Evolutionary conservation across 78 protist genomes (phyloP), one percentile per base, ranked within the genome.

Genomic region (Parvularia atlantis): DNA sequence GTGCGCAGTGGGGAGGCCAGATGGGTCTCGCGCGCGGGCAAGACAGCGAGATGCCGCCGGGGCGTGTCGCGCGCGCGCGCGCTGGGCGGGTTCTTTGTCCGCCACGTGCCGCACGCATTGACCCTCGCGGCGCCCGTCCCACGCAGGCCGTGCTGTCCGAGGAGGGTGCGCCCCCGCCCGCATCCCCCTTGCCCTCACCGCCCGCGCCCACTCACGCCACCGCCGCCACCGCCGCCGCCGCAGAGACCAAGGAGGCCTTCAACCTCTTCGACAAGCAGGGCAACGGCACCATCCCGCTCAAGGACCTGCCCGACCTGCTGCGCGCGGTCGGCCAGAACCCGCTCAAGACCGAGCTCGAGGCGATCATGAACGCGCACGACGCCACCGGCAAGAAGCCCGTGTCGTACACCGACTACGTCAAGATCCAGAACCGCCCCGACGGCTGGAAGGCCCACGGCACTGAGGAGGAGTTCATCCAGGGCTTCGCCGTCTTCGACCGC

Each of bases 261-360:
- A 52, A 50, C 59, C 57, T 81, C 57, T 78, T 70, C 44, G 91
- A 86, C 73, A 81, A 78, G 73, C 71, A 71, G 61, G 83, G 83
- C 31, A 85, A 86, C 69, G 87, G 80, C 62, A 83, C 77, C 41
- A 77, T 87, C 39, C 26, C 57, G 66, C 46, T 65, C 36, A 62
- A 56, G 13, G 92, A 87, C 52, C 60, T 87, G 24, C 87, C 87
- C 33, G 71, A 56, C 30, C 66, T 70, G 0, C 71, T 87, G 81
- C 83, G 92, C 62, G 72, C 88, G 14, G 75, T 80, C 31, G 85
- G 84, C 20, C 71, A 81, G 10, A 87, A 84, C 66, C 86, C 86
- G 24, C 62, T 75, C 39, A 85, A 87, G 58, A 44, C 69, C 24
- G 92, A 87, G 43, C 62, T 87, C 24, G 69, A 81, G 54, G 75